Evolutionary conservation across 1,284 basidiomycete species (phyloP), one percentile per base, ranked within the genome.

Genomic region (Cryptococcus floricola): DNA sequence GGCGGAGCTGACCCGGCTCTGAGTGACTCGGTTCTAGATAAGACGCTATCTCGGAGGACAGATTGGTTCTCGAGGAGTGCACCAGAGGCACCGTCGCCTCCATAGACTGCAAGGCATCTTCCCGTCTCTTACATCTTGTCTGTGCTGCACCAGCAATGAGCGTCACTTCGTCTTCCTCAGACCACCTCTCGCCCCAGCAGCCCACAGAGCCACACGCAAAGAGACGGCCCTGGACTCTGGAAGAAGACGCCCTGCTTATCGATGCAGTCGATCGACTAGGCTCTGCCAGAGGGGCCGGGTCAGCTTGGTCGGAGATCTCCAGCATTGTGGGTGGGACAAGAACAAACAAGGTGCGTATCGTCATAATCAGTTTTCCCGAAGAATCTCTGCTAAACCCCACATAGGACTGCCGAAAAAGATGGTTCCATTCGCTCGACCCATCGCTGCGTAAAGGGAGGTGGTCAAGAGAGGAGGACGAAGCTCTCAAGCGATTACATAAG

Each of bases 361-460:
- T 10, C 37, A n/a, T 13, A 9, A n/a, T 10, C 37, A n/a, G 18
- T 13, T n/a, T 34, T 25, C 28, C 43, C 38, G 39, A 23, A 3
- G 28, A 23, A 18, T 34, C 19, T 9, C 38, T 43, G 44, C 18
- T 38, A 25, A 28, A 25, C 25, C 28, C 38, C 27, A 7, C 10
- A 23, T 38, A 65, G 64, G 64, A 63, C 52, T 65, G 64, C 48
- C 31, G 57, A 23, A 65, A 65, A 39, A 58, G 64, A 25, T 65
- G 64, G 61, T 65, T 63, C 46, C 55, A 65, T 42, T 52, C 53
- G 3, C 58, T 65, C 10, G 64, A 65, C 50, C 64, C 64, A 1
- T 47, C 39, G 12, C 51, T 65, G 19, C 54, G 56, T 12, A 65
- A 65, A 48, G 64, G 64, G n/a, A 52, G 54, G 34, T 65, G 64